These are phyloP conservation scores for Carpinus viminea DNA, from an alignment of 306 rosid species.

Conservation along the genomic window DNA sequence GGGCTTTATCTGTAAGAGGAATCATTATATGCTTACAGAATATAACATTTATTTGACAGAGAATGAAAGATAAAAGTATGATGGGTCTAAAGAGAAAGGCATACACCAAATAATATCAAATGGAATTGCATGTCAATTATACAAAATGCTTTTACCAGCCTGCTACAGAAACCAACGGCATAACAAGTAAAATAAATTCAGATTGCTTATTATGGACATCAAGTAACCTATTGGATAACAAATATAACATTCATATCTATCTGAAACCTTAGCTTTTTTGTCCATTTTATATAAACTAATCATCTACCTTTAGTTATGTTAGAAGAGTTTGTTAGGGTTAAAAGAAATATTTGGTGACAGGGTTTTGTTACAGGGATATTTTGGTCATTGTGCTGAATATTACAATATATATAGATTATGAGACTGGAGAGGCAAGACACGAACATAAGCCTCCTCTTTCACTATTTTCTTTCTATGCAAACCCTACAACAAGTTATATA, in stretches of 20 bases:
- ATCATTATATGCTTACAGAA: conserved; percentile 22
- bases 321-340: not conserved
- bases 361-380: no score
- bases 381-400: no score
- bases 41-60: no score
- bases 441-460: no score
- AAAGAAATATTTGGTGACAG: not conserved
- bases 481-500: not conserved
- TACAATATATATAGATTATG: no score
- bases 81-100: not conserved
- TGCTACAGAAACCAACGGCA: not conserved
- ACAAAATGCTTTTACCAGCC: not conserved
- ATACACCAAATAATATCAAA: no score
- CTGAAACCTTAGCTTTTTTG: not conserved
- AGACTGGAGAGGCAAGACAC: no score
- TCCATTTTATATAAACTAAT: not conserved
- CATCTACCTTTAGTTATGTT: not conserved
- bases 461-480: no score
- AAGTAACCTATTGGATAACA: not conserved
- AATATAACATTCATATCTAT: not conserved
- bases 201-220: not conserved
- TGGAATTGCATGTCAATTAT: no score
- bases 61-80: no score
- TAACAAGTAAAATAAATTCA: not conserved
- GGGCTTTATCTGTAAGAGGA: conserved; percentile 83